These are phyloP conservation scores for Microcos paniculata DNA, from an alignment of 345 rosid genomes.

Conservation along the genomic window DNA sequence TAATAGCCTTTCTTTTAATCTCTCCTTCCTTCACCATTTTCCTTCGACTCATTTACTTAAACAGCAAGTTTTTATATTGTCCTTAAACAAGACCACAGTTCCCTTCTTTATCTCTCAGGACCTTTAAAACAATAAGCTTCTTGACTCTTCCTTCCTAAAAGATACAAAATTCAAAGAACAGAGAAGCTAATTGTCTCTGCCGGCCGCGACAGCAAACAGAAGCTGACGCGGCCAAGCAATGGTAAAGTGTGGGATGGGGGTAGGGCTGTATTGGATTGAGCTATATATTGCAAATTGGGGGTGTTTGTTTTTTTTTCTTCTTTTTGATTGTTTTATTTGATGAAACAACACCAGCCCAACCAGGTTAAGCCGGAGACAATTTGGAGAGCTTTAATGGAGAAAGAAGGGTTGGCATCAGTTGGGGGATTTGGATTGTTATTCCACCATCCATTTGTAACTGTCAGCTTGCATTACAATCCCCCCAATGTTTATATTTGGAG, in stretches of 20 bases:
- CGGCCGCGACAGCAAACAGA: slow-evolving; percentile 35
- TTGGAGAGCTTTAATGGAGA: slow-evolving; percentile 37
- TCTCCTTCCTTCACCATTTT: slow-evolving; percentile 30
- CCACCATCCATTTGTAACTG: slow-evolving; percentile 27
- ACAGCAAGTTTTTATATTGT: background rate
- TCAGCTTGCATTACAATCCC: background rate
- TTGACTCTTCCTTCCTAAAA: background rate
- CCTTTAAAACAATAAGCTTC: background rate
- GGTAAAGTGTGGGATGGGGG: slow-evolving; percentile 13
- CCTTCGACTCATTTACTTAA: background rate
- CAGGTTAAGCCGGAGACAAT: slow-evolving; percentile 22
- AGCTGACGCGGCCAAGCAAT: slow-evolving; percentile 44
- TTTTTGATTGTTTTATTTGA: background rate
- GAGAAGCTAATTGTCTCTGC: background rate
- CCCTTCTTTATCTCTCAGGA: background rate
- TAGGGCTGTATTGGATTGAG: background rate
- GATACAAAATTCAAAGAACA: background rate
- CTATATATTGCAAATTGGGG: background rate
- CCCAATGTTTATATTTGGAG: slow-evolving; percentile 8
- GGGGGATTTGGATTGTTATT: background rate
- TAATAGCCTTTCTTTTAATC: background rate
- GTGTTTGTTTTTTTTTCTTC: background rate
- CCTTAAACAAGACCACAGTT: background rate
- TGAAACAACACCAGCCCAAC: slow-evolving; percentile 37
- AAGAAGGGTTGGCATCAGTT: background rate